Evolutionary conservation across 1,284 basidiomycete genomes (phyloP).

Genomic region (Earliella scabrosa): DNA sequence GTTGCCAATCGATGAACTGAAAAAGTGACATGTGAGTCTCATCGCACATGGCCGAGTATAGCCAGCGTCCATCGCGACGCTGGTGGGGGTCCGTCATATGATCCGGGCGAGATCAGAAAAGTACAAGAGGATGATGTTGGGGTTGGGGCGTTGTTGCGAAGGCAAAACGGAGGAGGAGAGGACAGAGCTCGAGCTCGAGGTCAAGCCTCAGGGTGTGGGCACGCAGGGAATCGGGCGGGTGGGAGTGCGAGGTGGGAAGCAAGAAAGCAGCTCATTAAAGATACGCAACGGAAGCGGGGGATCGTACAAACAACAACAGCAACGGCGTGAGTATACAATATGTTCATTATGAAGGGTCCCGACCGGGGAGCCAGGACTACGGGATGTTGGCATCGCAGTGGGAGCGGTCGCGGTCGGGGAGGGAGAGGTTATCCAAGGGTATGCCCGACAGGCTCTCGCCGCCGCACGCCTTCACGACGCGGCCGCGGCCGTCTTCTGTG

Average conservation of each 20-base stretch:
- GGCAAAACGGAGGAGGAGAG: background rate
- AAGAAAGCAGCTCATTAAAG: slow-evolving; percentile 12
- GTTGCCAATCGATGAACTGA: background rate
- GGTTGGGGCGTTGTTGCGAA: background rate
- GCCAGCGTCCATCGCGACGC: background rate
- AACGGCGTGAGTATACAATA: slow-evolving; percentile 18
- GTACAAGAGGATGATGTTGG: no score
- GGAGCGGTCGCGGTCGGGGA: background rate
- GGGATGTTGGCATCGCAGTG: background rate
- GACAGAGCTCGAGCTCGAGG: background rate
- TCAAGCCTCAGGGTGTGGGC: background rate
- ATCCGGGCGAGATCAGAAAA: background rate
- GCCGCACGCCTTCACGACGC: background rate
- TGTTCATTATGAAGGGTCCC: slow-evolving; percentile 11
- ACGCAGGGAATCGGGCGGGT: background rate
- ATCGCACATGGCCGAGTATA: background rate
- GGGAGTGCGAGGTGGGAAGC: background rate
- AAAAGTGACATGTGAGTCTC: background rate
- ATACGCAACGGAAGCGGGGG: slow-evolving; percentile 9
- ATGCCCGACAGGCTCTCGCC: background rate
- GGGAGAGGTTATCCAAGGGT: slow-evolving; percentile 6
- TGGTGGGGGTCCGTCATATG: background rate
- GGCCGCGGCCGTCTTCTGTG: background rate
- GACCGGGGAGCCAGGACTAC: background rate
- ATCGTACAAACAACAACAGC: slow-evolving; percentile 25